Base-by-base conservation (phyloP, 2,329 filamentous ascomycete species). In the Colletotrichum musae region DNA sequence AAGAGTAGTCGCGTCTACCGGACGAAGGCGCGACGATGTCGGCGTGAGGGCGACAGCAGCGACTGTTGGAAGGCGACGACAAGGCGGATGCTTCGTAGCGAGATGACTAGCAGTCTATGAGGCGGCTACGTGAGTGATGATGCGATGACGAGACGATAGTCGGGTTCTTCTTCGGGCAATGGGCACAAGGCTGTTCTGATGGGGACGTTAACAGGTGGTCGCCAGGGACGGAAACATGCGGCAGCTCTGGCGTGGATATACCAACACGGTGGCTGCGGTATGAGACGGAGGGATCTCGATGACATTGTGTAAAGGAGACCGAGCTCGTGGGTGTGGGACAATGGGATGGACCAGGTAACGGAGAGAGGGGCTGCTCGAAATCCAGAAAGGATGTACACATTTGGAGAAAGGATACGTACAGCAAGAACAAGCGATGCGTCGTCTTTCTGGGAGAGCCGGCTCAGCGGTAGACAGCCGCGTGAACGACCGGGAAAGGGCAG, bases 301-400 rank as follows among this genome's bases (percentile, higher is more conserved):
- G 70, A 72, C 70, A 72, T 36, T 36, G 32, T 36, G 32, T 36
- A 10, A 65, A 58, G 58, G 52, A 72, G 70, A 69, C 70, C 70
- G 69, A 72, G 64, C 65, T 67, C 58, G 56, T 43, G 60, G 68
- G 65, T 72, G 70, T 72, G 70, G 70, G 65, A 69, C 68, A 69
- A 71, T 64, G 57, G 68, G 64, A 69, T 65, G 64, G 64, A 43
- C 68, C 64, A 71, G 60, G 69, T 47, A 36, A 36, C 32, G 32
- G 7, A 68, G 53, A 65, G 64, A 67, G 61, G 58, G 61, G 68
- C 64, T 59, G 15, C 21, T 59, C 58, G 59, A 71, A 64, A 71
- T 62, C 45, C 51, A 52, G 68, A 64, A 64, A 64, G 70, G 56
- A 71, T 68, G 57, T 50, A 61, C 54, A 59, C 57, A 53, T 56